Base-by-base conservation (phyloP, 345 rosid species). In the Salix suchowensis region DNA sequence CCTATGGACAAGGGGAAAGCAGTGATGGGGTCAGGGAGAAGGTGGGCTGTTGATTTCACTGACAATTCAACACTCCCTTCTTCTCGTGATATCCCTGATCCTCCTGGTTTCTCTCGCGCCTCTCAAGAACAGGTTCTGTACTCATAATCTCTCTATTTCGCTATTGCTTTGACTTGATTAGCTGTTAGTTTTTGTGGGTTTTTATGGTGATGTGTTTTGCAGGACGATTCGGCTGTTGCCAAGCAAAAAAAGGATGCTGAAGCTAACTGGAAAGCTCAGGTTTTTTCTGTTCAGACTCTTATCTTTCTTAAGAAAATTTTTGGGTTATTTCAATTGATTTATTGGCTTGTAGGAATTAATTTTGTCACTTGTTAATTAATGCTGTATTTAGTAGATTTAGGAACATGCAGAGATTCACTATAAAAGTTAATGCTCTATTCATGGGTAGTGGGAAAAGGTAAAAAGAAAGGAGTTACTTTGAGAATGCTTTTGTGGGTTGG, bases 181-280 rank as follows among this genome's bases (percentile, higher is more conserved):
- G 5, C 13, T 4, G 0, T 19, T 32, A 16, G 8, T 24, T 58
- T 44, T 37, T 42, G 3, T 12, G 16, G 37, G 5, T 42, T 55
- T 32, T 54, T 16, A 15, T 67, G 66, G 30, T 14, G 28, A 65
- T 64, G 19, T 75, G 19, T 16, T 32, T 6, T 65, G 10, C 82
- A 96, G 99, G 98, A 96, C 73, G 99, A 96, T 81, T 94, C 97
- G 55, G 76, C 93, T 9, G 81, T 81, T 19, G 84, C 89, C 80
- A 91, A 91, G 67, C 98, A 94, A 77, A 96, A 96, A 92, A 96
- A 92, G 89, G 99, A 96, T 67, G 98, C 98, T 48, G 99, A 96
- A 85, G 90, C 97, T 70, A 90, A 77, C 84, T 96, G 99, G 99
- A 96, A 96, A 84, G 58, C 94, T 78, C 98, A 94, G 95, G 99